These are phyloP conservation scores for Chlorencoelia australis DNA, from an alignment of 2,329 filamentous ascomycete genomes.

Conservation along the genomic window DNA sequence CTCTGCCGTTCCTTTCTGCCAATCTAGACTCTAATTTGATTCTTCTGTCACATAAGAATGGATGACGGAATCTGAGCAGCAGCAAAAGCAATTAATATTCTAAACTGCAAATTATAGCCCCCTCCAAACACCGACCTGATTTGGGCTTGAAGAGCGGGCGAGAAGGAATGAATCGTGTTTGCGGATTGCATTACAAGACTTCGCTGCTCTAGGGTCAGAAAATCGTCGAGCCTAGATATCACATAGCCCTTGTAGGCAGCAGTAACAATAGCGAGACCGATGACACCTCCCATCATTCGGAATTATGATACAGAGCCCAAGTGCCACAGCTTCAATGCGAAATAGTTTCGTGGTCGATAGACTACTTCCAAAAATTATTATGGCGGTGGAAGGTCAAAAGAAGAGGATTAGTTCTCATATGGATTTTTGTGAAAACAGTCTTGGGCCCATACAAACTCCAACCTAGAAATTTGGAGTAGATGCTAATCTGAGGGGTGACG, in stretches of 20 bases:
- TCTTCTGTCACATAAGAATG: slow-evolving; percentile 1
- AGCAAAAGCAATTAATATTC: slow-evolving; percentile 1
- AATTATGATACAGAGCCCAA: slow-evolving; percentile 1
- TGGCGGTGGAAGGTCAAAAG: no score
- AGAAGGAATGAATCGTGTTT: not conserved
- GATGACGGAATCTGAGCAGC: slow-evolving; percentile 1
- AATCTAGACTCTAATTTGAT: not conserved
- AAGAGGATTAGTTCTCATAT: no score
- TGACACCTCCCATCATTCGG: slow-evolving; percentile 1
- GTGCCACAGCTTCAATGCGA: slow-evolving; percentile 1
- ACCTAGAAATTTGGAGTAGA: no score
- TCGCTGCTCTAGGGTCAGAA: not conserved
- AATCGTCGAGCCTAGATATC: not conserved
- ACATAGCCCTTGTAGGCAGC: slow-evolving; percentile 1
- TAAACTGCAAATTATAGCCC: not conserved
- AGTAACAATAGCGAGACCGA: slow-evolving; percentile 3
- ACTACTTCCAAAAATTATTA: no score
- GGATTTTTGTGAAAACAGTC: no score
- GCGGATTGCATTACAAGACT: not conserved
- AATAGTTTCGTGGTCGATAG: no score
- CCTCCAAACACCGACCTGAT: not conserved
- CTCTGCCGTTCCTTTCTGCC: no score
- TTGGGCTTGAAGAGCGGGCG: not conserved
- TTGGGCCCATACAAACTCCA: no score
- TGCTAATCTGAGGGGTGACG: no score